Evolutionary conservation across 352 stramenopile species (phyloP).

Genomic region (Nothophytophthora sp.): DNA sequence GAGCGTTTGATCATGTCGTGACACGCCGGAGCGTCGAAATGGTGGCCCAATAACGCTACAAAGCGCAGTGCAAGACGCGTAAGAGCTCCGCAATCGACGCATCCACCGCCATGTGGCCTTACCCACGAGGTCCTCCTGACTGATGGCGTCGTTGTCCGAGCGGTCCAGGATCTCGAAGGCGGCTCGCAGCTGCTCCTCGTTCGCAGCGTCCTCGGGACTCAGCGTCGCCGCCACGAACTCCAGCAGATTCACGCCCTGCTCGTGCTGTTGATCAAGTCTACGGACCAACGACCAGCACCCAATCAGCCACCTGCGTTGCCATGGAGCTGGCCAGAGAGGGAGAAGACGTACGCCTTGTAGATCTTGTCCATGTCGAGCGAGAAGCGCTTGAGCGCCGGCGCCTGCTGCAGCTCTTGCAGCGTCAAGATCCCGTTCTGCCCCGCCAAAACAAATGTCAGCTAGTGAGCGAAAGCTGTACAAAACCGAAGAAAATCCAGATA

Average conservation of each 20-base stretch:
- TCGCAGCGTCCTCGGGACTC: slow-evolving; percentile 52
- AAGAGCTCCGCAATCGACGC: not conserved
- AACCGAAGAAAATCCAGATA: not conserved
- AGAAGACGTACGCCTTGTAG: slow-evolving; percentile 47
- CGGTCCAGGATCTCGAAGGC: slow-evolving; percentile 71
- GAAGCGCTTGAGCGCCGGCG: slow-evolving; percentile 52
- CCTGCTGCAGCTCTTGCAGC: slow-evolving; percentile 58
- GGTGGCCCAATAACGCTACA: slow-evolving; percentile 48
- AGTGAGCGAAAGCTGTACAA: not conserved
- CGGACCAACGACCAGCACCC: not conserved
- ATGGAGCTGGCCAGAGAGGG: no score
- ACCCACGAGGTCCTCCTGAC: slow-evolving; percentile 49
- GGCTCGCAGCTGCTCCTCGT: slow-evolving; percentile 52
- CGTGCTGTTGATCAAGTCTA: slow-evolving; percentile 74
- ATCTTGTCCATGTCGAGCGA: slow-evolving; percentile 69
- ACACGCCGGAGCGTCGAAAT: slow-evolving; percentile 55
- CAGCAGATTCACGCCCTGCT: slow-evolving; percentile 74
- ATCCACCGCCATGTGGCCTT: not conserved
- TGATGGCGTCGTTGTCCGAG: slow-evolving; percentile 60
- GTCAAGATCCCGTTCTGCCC: slow-evolving; percentile 67
- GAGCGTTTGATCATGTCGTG: slow-evolving; percentile 69
- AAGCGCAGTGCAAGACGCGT: not conserved
- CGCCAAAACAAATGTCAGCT: not conserved
- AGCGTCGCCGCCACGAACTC: slow-evolving; percentile 81
- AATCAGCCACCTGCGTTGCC: not conserved